Base-by-base conservation (phyloP, 2,329 filamentous ascomycete species). In the Lecanoromycetidae sp. region DNA sequence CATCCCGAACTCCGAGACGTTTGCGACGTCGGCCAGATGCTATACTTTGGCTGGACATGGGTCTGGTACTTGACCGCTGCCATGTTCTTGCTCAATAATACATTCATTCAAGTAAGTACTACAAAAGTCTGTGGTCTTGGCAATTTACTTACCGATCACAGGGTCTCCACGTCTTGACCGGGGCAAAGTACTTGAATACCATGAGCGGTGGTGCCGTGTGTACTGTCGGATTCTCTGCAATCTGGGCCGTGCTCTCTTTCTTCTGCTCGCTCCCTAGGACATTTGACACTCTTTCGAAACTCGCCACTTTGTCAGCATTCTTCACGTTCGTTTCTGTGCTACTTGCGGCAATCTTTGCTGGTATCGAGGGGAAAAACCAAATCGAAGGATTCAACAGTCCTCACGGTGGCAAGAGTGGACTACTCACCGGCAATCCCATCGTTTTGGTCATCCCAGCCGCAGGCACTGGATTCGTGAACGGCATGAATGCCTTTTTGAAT, bases 61-160 rank as follows among this genome's bases (percentile, higher is more conserved):
- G 78, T 73, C 2, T 81, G 77, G 69, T 79, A 71, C 57, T 66
- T 72, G 46, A 81, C 78, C 1, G 87, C 86, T 1, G 67, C 86
- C 61, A 94, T 94, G 84, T 95, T 95, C 64, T 68, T 94, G 37
- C 65, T 94, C 53, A 95, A 95, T 74, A 95, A 94, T 62, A 94
- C 86, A 13, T 91, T 91, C 62, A 91, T 93, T 56, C 81, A 87
- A 66, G 80, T 74, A 58, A 57, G 56, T 52, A 32, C 17, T 35
- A n/a, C 19, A 15, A 10, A 25, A 9, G 17, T 4, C n/a, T 19
- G 23, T 35, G 29, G 20, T 15, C 34, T 9, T 15, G 26, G 26
- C 34, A 37, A 15, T 19, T 26, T 10, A 12, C 5, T 46, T 54
- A n/a, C 52, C 33, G 25, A n/a, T 15, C 46, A 13, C 53, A 82